Evolutionary conservation across 1,284 basidiomycete genomes (phyloP), one percentile per base, ranked within the genome.

Genomic region (Takashimella koratensis): DNA sequence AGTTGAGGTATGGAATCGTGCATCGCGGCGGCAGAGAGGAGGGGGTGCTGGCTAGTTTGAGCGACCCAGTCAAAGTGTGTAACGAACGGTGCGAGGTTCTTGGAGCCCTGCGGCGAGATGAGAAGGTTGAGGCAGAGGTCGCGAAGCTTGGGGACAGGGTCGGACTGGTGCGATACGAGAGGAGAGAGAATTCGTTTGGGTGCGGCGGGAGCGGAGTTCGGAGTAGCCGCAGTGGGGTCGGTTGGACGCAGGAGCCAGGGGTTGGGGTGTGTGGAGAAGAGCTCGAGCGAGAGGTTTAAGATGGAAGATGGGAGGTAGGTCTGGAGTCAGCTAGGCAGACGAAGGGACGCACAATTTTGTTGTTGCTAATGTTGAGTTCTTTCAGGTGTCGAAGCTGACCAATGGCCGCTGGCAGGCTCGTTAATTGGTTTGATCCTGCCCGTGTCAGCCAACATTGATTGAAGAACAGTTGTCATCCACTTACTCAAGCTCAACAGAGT

Each of bases 311-410:
- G 76, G 1, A 77, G 63, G 20, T 64, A 62, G 25, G 57, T 61
- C 73, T 75, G 47, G 21, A 16, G n/a, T 11, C 4, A 40, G 36
- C 2, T 22, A 40, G 27, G 23, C 16, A 20, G n/a, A 26, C 24
- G 39, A 16, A 6, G 5, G 30, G n/a, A 61, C 75, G 47, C 36
- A 74, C 75, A 19, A 77, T 71, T 23, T 59, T 52, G 50, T 77
- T 77, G 51, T 65, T 64, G 25, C 70, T 65, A 30, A 77, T 72
- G 49, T 73, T 76, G 20, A 77, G 62, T 47, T 71, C 70, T 46
- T 65, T 68, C 22, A 77, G 56, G 42, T 73, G 59, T 8, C 50
- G 41, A 5, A 77, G 59, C 19, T 66, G 62, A 1, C 73, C 73
- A 40, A 77, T 73, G 2, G 74, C 74, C 3, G 75, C 70, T 0